Evolutionary conservation across 2,329 filamentous ascomycete species (phyloP).

Genomic region (Metarhizium humberi): DNA sequence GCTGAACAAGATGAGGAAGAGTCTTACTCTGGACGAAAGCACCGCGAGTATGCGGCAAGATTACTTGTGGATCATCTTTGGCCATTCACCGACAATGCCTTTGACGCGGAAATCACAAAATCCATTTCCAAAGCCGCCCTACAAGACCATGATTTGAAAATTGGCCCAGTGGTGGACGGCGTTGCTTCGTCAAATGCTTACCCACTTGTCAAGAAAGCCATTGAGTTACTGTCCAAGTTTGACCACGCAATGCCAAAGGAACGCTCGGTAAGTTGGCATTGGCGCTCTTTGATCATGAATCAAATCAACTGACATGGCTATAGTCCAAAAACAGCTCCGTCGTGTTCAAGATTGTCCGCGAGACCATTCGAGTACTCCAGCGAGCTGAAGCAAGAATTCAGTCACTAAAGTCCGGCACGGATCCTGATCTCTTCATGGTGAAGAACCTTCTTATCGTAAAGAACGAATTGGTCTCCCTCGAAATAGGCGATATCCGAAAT

Average conservation of each 20-base stretch:
- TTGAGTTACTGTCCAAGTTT: constrained; percentile 52
- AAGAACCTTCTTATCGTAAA: constrained; percentile 93
- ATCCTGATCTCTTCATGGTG: constrained; percentile 85
- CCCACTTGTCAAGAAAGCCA: constrained; percentile 46
- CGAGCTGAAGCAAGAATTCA: constrained; percentile 65
- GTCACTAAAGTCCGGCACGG: constrained; percentile 48
- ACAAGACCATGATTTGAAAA: constrained; percentile 38
- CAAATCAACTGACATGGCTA: constrained; percentile 8
- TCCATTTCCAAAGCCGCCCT: constrained; percentile 41
- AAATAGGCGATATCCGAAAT: constrained; percentile 65
- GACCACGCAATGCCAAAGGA: constrained; percentile 57
- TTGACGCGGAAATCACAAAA: constrained; percentile 46
- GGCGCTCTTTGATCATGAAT: neutral
- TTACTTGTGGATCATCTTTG: constrained; percentile 49
- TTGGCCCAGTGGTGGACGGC: constrained; percentile 38
- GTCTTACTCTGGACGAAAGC: constrained; percentile 41
- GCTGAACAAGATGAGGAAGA: constrained; percentile 50
- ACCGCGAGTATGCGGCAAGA: constrained; percentile 45
- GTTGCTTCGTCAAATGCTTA: constrained; percentile 48
- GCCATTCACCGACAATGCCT: constrained; percentile 44
- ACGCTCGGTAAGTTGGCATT: constrained; percentile 40
- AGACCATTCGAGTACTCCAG: constrained; percentile 76
- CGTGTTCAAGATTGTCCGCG: constrained; percentile 68
- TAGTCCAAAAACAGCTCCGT: constrained; percentile 41
- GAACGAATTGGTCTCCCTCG: constrained; percentile 90